Conservation (phyloP, 805 yeast genomes). For the Wickerhamomyces mucosus region DNA sequence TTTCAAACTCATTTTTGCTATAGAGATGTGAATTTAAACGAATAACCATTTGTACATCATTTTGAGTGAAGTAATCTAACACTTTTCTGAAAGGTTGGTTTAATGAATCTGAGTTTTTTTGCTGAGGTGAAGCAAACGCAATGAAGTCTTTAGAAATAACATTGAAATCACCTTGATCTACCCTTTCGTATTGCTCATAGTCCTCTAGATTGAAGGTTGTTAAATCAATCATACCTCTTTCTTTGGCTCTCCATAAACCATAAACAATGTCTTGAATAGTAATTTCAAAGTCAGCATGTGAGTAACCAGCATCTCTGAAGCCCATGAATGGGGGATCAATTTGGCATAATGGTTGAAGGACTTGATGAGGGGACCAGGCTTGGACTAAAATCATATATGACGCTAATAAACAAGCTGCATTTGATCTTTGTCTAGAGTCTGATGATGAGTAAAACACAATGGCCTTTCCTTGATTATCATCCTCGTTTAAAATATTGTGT, state of each 20-base stretch:
- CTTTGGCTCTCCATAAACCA: constrained; percentile 97
- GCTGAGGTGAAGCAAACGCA: constrained; percentile 96
- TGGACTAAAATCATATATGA: constrained; percentile 94
- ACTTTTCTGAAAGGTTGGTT: constrained; percentile 79
- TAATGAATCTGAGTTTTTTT: constrained; percentile 35
- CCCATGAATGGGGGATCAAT: constrained; percentile 89
- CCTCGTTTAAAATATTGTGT: constrained; percentile 85
- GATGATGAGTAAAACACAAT: constrained; percentile 85
- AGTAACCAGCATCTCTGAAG: constrained; percentile 95
- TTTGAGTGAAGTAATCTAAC: constrained; percentile 59
- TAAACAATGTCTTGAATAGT: constrained; percentile 93
- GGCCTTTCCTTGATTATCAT: constrained; percentile 75
- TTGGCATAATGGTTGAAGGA: constrained; percentile 87
- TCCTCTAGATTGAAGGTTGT: constrained; percentile 85
- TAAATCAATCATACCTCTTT: constrained; percentile 78
- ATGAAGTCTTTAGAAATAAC: constrained; percentile 86
- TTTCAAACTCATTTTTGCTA: constrained; percentile 75
- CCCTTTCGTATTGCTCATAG: constrained; percentile 89
- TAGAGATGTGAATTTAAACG: constrained; percentile 88
- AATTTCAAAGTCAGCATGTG: constrained; percentile 88
- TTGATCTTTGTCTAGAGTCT: constrained; percentile 73
- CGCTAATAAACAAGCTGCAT: constrained; percentile 89
- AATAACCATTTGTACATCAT: constrained; percentile 81
- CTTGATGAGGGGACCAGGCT: constrained; percentile 98
- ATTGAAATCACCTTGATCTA: constrained; percentile 95